A percentile compares a stretch with the other conserved stretches of the same genome.
Conservation (phyloP, 2,329 filamentous ascomycete genomes). For the Calonectria pauciramosa region DNA sequence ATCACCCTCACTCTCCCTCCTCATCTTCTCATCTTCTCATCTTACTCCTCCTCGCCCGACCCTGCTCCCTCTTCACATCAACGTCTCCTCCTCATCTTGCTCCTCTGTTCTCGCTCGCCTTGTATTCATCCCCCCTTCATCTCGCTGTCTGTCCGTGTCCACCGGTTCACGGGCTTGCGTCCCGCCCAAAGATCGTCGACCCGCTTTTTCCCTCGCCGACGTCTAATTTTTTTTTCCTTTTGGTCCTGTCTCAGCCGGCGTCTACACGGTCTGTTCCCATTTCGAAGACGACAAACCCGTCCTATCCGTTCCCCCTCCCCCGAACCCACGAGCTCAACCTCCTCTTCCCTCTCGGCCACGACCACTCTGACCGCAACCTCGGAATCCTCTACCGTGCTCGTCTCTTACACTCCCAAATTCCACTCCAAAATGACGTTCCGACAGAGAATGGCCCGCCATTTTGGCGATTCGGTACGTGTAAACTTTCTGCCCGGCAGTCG, state of each 20-base stretch:
- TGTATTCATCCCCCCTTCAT: background rate
- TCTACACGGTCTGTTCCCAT: constrained; percentile 38
- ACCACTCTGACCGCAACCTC: constrained; percentile 37
- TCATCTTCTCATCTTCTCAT: background rate
- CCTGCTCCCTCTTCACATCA: background rate
- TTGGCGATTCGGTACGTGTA: constrained; percentile 61
- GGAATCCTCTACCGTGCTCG: constrained; percentile 28
- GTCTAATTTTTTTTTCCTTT: constrained; percentile 37
- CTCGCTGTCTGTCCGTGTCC: background rate
- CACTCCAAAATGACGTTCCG: constrained; percentile 54
- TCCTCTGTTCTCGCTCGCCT: background rate
- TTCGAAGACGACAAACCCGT: constrained; percentile 41
- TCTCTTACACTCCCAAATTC: constrained; percentile 32
- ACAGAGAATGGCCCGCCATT: constrained; percentile 60
- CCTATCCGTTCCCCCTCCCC: constrained; percentile 40
- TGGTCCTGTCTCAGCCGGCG: constrained; percentile 34
- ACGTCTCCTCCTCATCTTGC: background rate
- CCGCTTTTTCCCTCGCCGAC: constrained; percentile 22
- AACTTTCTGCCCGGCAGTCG: constrained; percentile 26
- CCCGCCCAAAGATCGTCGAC: constrained; percentile 16
- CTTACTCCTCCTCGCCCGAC: constrained; percentile 8
- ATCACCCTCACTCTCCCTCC: background rate
- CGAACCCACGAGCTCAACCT: constrained; percentile 34
- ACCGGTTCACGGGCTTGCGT: constrained; percentile 3
- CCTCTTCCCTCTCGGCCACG: constrained; percentile 9